Evolutionary conservation across 1,284 basidiomycete species (phyloP).

Genomic region (Papiliotrema flavescens): DNA sequence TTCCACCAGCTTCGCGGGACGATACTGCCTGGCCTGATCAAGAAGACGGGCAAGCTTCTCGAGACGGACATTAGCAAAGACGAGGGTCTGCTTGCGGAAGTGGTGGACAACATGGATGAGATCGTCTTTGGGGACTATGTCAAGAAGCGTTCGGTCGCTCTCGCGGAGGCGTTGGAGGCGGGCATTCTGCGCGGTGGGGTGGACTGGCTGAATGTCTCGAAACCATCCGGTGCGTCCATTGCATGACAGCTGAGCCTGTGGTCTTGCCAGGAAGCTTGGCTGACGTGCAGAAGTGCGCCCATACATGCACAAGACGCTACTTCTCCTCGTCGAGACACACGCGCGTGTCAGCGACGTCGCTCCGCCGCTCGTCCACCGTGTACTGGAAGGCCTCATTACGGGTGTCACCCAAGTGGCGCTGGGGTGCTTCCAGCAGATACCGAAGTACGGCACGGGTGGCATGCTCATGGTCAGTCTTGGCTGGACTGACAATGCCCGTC

Average conservation of each 20-base stretch:
- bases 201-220: slow-evolving; percentile 87
- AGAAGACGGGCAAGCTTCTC: slow-evolving; percentile 74
- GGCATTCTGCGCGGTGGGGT: slow-evolving; percentile 77
- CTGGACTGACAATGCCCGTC: too few species aligned
- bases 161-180: slow-evolving; percentile 66
- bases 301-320: slow-evolving; percentile 87
- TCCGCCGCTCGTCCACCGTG: slow-evolving; percentile 72
- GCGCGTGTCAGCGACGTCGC: slow-evolving; percentile 81
- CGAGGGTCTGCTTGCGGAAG: slow-evolving; percentile 68
- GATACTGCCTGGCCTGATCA: slow-evolving; percentile 74
- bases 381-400: slow-evolving; percentile 77
- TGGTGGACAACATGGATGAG: slow-evolving; percentile 77
- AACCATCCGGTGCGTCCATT: slow-evolving; percentile 67
- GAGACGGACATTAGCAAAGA: slow-evolving; percentile 73
- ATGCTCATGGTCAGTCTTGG: slow-evolving; percentile 77
- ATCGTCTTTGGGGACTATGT: slow-evolving; percentile 83
- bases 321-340: slow-evolving; percentile 87
- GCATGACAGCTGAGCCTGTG: not conserved
- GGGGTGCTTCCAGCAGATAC: slow-evolving; percentile 77
- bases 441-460: slow-evolving; percentile 92
- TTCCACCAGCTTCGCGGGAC: slow-evolving; percentile 69
- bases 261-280: not conserved
- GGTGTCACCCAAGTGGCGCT: slow-evolving; percentile 77
- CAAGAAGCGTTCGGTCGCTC: slow-evolving; percentile 66
- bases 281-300: slow-evolving; percentile 72